Conservation (phyloP, 768 basidiomycete species). For the Coprinopsis sp. region DNA sequence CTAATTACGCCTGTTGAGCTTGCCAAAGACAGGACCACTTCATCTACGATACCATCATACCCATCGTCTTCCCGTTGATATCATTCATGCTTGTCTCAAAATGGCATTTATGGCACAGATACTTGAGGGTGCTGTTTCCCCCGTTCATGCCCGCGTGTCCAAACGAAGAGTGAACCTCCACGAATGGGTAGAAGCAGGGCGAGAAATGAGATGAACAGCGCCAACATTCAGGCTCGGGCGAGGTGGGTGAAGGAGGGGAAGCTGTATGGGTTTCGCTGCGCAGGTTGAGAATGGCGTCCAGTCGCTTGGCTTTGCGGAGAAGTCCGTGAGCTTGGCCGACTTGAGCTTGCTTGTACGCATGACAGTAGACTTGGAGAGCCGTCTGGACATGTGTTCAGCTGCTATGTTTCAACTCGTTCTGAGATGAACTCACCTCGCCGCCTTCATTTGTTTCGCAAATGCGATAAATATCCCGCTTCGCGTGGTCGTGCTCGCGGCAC, state of each 20-base stretch:
- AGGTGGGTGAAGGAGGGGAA: constrained; percentile 17
- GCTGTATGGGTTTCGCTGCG: constrained; percentile 30
- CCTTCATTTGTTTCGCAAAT: constrained; percentile 83
- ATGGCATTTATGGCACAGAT: constrained; percentile 47
- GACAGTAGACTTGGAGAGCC: constrained; percentile 83
- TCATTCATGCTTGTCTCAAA: constrained; percentile 33
- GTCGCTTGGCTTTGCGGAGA: constrained; percentile 81
- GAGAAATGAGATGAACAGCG: constrained; percentile 67
- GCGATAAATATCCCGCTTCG: constrained; percentile 67
- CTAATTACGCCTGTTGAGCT: too few species aligned
- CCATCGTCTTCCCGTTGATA: constrained; percentile 24
- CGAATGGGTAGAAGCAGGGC: constrained; percentile 61
- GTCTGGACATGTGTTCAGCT: too few species aligned
- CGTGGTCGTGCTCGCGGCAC: constrained; percentile 72
- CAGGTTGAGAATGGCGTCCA: constrained; percentile 66
- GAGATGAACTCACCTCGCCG: constrained; percentile 73
- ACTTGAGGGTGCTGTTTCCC: constrained; percentile 13
- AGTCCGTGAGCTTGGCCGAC: constrained; percentile 74
- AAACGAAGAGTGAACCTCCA: constrained; percentile 12
- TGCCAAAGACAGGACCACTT: not conserved
- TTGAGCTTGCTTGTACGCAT: constrained; percentile 76
- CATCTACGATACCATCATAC: constrained; percentile 32
- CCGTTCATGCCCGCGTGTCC: too few species aligned
- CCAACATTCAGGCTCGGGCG: constrained; percentile 46
- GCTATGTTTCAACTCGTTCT: too few species aligned